These are phyloP conservation scores for Pistacia atlantica DNA, from an alignment of 345 rosid genomes.

Conservation along the genomic window DNA sequence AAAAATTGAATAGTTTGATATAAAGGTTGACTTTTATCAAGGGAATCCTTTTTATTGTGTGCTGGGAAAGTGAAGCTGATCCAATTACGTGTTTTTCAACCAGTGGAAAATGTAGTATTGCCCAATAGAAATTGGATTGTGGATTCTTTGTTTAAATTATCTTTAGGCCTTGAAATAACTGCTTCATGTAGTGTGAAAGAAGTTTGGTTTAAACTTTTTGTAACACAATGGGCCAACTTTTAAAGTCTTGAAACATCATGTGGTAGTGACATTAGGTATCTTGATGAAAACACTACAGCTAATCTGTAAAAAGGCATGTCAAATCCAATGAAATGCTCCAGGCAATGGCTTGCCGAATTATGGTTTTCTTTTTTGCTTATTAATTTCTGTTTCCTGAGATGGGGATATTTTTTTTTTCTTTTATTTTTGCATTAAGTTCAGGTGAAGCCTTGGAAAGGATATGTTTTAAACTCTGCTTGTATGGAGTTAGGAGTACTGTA, in stretches of 20 bases:
- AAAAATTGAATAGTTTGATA: background rate
- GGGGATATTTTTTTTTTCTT: no score
- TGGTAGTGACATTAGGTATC: background rate
- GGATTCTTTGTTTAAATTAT: background rate
- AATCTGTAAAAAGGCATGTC: background rate
- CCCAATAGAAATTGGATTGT: background rate
- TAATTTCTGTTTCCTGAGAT: no score
- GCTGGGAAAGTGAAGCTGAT: no score
- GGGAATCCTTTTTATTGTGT: no score
- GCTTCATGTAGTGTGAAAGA: background rate
- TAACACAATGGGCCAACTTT: background rate
- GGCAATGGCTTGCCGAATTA: no score
- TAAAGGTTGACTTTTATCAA: background rate
- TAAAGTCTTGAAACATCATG: background rate
- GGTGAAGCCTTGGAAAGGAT: background rate
- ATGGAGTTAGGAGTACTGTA: background rate
- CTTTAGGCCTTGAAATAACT: background rate
- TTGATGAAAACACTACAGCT: background rate
- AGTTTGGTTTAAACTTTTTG: background rate
- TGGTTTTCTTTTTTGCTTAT: no score
- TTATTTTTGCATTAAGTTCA: background rate
- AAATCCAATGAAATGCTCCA: no score
- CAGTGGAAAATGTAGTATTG: background rate
- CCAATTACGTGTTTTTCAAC: background rate
- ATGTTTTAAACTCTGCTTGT: background rate